A percentile compares a stretch with the other conserved stretches of the same genome.
Conservation (phyloP, 2,329 filamentous ascomycete species). For the Hawksworthiomyces lignivorus region DNA sequence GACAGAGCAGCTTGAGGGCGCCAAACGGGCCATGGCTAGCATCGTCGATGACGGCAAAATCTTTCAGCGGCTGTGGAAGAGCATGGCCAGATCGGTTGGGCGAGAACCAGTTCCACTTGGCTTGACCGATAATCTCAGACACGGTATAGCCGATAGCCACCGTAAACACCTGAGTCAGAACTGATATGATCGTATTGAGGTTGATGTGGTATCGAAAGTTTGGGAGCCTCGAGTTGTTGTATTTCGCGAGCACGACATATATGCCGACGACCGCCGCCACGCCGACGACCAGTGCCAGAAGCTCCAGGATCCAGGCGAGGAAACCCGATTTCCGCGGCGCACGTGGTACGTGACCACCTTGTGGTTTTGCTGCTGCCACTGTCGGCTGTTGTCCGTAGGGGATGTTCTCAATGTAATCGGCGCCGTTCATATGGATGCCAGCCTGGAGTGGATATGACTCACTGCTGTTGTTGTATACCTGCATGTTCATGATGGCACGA, state of each 20-base stretch:
- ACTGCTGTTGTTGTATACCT: too few relatives aligned
- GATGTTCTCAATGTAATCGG: too few relatives aligned
- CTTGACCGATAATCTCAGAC: slow-evolving; percentile 1
- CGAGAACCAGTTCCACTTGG: slow-evolving; percentile 7
- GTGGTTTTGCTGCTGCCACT: too few relatives aligned
- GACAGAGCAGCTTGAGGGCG: background rate
- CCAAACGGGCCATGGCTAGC: slow-evolving; percentile 1
- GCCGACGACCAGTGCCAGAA: background rate
- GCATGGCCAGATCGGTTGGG: background rate
- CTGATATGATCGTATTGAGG: slow-evolving; percentile 6
- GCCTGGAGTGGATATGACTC: too few relatives aligned
- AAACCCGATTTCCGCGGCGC: too few relatives aligned
- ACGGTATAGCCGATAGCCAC: background rate
- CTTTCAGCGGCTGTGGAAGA: background rate
- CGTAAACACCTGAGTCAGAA: slow-evolving; percentile 5
- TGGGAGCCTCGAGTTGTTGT: slow-evolving; percentile 3
- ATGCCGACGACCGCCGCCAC: background rate
- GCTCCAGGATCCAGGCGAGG: background rate
- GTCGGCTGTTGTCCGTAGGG: too few relatives aligned
- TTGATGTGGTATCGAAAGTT: slow-evolving; percentile 1
- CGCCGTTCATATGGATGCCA: too few relatives aligned
- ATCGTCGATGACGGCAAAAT: slow-evolving; percentile 1
- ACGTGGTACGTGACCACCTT: too few relatives aligned
- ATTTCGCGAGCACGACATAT: background rate
- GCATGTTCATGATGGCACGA: too few relatives aligned